A percentile compares a stretch with the other conserved stretches of the same genome.
These are phyloP conservation scores for Aspergillus novoparasiticus DNA, from an alignment of 2,329 filamentous ascomycete species.

Conservation along the genomic window DNA sequence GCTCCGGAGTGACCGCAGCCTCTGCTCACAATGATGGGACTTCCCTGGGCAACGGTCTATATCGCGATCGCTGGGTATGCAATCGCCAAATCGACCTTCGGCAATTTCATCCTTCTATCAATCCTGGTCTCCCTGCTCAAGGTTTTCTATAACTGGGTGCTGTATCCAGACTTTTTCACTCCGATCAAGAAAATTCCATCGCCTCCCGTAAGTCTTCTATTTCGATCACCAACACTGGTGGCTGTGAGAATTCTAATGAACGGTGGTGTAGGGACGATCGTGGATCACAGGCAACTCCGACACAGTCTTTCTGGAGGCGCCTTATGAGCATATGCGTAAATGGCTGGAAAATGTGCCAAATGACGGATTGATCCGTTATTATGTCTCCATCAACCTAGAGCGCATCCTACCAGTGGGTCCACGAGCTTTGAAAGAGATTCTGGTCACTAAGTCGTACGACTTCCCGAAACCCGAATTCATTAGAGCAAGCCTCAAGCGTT, in stretches of 20 bases:
- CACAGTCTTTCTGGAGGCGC: slow-evolving; percentile 40
- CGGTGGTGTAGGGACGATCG: slow-evolving; percentile 34
- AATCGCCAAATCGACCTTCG: slow-evolving; percentile 9
- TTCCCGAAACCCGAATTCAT: slow-evolving; percentile 66
- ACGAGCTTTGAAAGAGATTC: slow-evolving; percentile 69
- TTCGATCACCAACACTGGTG: neutral
- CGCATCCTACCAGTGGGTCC: slow-evolving; percentile 63
- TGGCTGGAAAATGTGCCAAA: slow-evolving; percentile 66
- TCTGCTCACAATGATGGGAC: slow-evolving; percentile 7
- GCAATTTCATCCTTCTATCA: slow-evolving; percentile 7
- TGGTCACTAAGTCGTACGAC: slow-evolving; percentile 69
- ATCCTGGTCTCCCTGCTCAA: slow-evolving; percentile 6
- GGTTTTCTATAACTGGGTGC: slow-evolving; percentile 4
- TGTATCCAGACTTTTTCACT: slow-evolving; percentile 14
- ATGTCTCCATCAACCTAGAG: slow-evolving; percentile 63
- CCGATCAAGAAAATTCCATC: slow-evolving; percentile 11
- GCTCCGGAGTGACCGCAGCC: neutral
- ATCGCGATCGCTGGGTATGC: slow-evolving; percentile 10
- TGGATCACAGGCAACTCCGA: slow-evolving; percentile 51
- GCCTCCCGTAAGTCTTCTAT: slow-evolving; percentile 1
- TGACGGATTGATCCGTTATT: slow-evolving; percentile 69
- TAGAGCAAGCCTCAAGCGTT: slow-evolving; percentile 35
- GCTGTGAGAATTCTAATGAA: slow-evolving; percentile 3
- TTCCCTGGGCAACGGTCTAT: slow-evolving; percentile 9
- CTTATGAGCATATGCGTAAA: slow-evolving; percentile 40